Evolutionary conservation across 305 asterid species (phyloP).

Genomic region (Salvia sclarea): DNA sequence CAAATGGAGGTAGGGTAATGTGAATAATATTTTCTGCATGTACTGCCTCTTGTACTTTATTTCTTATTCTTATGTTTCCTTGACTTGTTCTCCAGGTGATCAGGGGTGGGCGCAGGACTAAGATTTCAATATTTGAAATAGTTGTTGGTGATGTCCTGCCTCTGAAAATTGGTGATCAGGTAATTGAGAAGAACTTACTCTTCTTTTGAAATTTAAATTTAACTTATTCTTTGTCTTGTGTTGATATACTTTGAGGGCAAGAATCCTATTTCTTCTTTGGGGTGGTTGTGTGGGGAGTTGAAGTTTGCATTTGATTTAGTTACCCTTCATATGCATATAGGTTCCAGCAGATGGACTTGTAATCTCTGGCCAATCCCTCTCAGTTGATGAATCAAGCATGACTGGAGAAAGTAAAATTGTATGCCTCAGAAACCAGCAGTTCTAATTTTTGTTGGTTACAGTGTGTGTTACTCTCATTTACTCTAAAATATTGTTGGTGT

Average conservation of each 20-base stretch:
- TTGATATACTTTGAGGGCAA: not conserved
- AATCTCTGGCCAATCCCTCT: constrained; percentile 68
- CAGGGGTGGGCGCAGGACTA: constrained; percentile 70
- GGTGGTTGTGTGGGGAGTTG: not conserved
- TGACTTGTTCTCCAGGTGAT: constrained; percentile 52
- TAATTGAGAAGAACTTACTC: constrained; percentile 28
- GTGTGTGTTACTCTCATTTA: constrained; percentile 18
- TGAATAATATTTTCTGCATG: constrained; percentile 4
- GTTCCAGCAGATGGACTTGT: constrained; percentile 91
- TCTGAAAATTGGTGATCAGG: constrained; percentile 96
- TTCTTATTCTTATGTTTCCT: constrained; percentile 15
- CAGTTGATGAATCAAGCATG: constrained; percentile 94
- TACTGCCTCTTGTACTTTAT: not conserved
- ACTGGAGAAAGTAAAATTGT: constrained; percentile 93
- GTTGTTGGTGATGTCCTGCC: constrained; percentile 89
- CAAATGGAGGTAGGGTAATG: constrained; percentile 65
- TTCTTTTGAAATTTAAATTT: not conserved
- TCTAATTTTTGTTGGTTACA: not conserved
- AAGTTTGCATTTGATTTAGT: constrained; percentile 8
- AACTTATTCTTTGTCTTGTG: not conserved
- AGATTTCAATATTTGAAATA: constrained; percentile 72
- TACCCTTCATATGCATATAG: constrained; percentile 40
- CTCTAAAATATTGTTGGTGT: constrained; percentile 22
- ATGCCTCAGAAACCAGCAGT: constrained; percentile 32
- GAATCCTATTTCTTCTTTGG: not conserved